Evolutionary conservation across 2,329 filamentous ascomycete genomes (phyloP).

Genomic region (Orbilia quercus): DNA sequence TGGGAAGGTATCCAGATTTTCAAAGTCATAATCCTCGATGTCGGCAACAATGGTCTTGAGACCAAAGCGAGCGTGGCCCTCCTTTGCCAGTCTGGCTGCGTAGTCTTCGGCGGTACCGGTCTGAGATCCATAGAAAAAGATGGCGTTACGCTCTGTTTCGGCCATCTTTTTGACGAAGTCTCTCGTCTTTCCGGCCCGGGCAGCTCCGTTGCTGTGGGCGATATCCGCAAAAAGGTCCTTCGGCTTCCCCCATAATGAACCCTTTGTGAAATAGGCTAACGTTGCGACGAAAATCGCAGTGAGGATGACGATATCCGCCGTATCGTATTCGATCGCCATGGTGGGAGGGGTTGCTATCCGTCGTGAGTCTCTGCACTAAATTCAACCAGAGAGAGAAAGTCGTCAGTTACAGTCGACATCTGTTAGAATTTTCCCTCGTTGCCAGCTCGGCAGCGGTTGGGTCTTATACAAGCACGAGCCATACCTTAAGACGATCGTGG

Average conservation of each 20-base stretch:
- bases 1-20: slow-evolving; percentile 88
- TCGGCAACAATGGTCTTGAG: slow-evolving; percentile 98
- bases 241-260: slow-evolving; percentile 86
- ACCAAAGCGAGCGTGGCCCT: slow-evolving; percentile 94
- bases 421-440: background rate
- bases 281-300: slow-evolving; percentile 85
- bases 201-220: slow-evolving; percentile 70
- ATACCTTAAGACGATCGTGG: slow-evolving; percentile 5
- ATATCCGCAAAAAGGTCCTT: slow-evolving; percentile 88
- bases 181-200: slow-evolving; percentile 82
- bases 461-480: background rate
- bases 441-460: background rate
- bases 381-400: background rate
- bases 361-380: background rate
- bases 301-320: slow-evolving; percentile 92
- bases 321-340: slow-evolving; percentile 93
- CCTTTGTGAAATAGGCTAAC: slow-evolving; percentile 96
- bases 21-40: slow-evolving; percentile 96
- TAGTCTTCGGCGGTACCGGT: slow-evolving; percentile 99
- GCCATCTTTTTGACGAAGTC: slow-evolving; percentile 97
- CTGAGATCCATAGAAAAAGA: slow-evolving; percentile 98
- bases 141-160: slow-evolving; percentile 93
- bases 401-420: background rate
- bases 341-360: background rate
- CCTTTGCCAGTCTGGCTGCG: slow-evolving; percentile 93